Percentiles rank a stretch among this genome's conserved stretches.
phyloP scores from a whole-genome alignment of 2,329 filamentous ascomycete genomes.

The Pseudopyricularia javanii region DNA sequence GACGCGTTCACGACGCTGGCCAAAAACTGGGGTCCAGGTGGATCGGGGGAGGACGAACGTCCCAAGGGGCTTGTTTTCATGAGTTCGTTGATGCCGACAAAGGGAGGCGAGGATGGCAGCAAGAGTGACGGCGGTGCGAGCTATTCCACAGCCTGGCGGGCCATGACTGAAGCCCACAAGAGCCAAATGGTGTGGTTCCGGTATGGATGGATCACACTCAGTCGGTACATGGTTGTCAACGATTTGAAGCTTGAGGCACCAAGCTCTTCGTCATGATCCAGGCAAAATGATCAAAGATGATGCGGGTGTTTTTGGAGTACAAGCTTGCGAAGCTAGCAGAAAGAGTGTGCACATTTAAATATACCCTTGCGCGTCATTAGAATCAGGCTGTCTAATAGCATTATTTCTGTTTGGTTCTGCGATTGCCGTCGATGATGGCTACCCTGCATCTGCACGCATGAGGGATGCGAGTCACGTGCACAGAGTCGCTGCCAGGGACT shows the following conservation, averaged over 20 bases:
- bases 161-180: constrained; percentile 82
- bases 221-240: constrained; percentile 92
- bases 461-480: neutral
- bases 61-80: constrained; percentile 57
- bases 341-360: neutral
- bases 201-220: constrained; percentile 86
- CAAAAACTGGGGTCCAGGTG: constrained; percentile 12
- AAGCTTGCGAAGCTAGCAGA: neutral
- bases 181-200: constrained; percentile 99
- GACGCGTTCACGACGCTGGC: constrained; percentile 62
- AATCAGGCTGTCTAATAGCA: too few relatives aligned
- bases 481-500: neutral
- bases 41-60: constrained; percentile 21
- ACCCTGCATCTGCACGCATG: neutral
- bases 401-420: too few relatives aligned
- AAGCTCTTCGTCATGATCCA: neutral
- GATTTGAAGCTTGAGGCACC: constrained; percentile 52
- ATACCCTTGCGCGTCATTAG: too few relatives aligned
- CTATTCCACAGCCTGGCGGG: constrained; percentile 53
- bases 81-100: constrained; percentile 33
- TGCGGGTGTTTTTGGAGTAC: neutral
- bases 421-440: neutral
- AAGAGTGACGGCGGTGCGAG: constrained; percentile 27
- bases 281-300: neutral
- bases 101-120: constrained; percentile 34